phyloP scores from a whole-genome alignment of 345 rosid genomes.

The Arabidopsis suecica region DNA sequence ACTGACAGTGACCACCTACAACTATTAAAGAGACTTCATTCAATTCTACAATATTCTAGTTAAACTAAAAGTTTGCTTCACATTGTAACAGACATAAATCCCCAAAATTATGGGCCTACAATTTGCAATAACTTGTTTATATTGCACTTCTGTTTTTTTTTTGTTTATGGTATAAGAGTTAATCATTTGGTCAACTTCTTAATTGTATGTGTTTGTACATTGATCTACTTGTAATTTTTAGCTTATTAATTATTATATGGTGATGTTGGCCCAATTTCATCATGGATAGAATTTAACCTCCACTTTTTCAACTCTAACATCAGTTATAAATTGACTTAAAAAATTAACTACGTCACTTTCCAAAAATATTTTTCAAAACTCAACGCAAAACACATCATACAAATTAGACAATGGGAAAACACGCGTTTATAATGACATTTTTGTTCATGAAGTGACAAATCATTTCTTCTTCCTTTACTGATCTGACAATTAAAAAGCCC shows the following conservation, averaged over 20 bases:
- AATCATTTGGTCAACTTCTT: slow-evolving; percentile 19
- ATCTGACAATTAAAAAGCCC: neutral
- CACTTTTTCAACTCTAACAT: neutral
- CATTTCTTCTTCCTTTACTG: neutral
- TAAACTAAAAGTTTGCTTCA: neutral
- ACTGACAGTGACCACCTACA: slow-evolving; percentile 29
- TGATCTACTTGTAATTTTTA: neutral
- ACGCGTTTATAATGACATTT: neutral
- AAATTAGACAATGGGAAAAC: neutral
- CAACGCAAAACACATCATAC: neutral
- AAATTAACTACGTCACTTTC: neutral
- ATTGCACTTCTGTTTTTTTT: neutral
- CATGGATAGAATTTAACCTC: neutral
- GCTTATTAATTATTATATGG: no score
- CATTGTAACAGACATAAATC: neutral
- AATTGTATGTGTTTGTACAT: neutral
- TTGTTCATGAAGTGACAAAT: neutral
- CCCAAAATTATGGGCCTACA: neutral
- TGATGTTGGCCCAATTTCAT: no score
- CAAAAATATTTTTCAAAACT: neutral
- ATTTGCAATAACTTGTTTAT: neutral
- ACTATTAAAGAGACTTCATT: neutral
- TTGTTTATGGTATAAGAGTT: neutral
- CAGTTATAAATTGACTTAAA: neutral
- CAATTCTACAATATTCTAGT: neutral